phyloP scores from a whole-genome alignment of 2,329 filamentous ascomycete genomes.

The Lasiodiplodia sp. region DNA sequence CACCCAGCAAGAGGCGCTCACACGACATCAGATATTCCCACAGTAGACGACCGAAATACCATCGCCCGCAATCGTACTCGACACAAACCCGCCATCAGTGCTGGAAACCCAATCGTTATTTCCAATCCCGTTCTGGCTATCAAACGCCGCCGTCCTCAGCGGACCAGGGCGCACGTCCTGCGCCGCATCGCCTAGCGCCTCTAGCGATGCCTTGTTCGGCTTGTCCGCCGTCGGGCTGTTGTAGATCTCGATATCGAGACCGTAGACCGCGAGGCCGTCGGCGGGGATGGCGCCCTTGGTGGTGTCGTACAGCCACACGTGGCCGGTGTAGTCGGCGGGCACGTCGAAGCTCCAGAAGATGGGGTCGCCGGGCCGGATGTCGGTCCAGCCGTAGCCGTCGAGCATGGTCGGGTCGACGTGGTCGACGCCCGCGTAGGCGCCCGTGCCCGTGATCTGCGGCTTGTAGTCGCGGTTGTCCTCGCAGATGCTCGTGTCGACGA shows the following conservation, averaged over 20 bases:
- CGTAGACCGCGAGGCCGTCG: neutral
- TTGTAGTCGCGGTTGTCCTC: neutral
- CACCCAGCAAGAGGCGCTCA: neutral
- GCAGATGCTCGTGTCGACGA: conserved; percentile 1
- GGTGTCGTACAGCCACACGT: conserved; percentile 5
- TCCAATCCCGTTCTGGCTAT: neutral
- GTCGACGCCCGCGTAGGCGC: neutral
- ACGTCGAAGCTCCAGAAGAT: conserved; percentile 5
- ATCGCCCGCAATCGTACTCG: neutral
- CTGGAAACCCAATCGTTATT: conserved; percentile 8
- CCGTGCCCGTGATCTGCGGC: conserved; percentile 1
- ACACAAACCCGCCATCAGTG: neutral
- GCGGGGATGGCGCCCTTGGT: neutral
- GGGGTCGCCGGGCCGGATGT: neutral
- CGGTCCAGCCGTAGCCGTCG: conserved; percentile 7
- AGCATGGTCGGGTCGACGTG: conserved; percentile 1
- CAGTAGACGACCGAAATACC: neutral
- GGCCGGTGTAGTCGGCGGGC: conserved; percentile 6
- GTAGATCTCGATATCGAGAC: neutral
- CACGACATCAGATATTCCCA: neutral
- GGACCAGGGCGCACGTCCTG: neutral
- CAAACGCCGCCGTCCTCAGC: conserved; percentile 1
- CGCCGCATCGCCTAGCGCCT: neutral
- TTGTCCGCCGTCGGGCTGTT: neutral
- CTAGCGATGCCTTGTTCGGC: neutral